Conservation (phyloP, 768 basidiomycete species). For the Boletus sp. region DNA sequence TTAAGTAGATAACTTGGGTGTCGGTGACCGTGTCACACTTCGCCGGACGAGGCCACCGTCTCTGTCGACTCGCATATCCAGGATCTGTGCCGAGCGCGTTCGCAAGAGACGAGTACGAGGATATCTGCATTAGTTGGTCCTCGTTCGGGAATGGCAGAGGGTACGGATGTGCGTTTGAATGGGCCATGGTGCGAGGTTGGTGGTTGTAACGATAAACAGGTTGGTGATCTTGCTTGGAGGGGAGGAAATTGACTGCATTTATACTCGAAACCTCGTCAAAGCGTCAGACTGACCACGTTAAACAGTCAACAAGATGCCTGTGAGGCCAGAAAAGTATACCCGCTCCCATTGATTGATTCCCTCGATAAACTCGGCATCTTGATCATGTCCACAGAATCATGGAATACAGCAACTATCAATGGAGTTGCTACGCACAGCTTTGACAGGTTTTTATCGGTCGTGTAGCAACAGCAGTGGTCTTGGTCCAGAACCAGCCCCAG, state of each 20-base stretch:
- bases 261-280: slow-evolving; percentile 21
- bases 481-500: not conserved
- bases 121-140: slow-evolving; percentile 13
- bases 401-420: not conserved
- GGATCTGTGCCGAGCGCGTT: slow-evolving; percentile 21
- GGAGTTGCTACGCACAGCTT: not conserved
- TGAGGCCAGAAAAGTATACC: not conserved
- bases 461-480: slow-evolving; percentile 4
- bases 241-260: slow-evolving; percentile 12
- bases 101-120: slow-evolving; percentile 26
- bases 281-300: slow-evolving; percentile 3
- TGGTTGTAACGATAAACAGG: not conserved
- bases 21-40: slow-evolving; percentile 7
- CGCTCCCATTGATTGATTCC: not conserved
- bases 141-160: slow-evolving; percentile 21
- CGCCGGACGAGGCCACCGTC: not conserved
- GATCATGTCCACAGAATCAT: slow-evolving; percentile 12
- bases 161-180: slow-evolving; percentile 13
- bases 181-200: slow-evolving; percentile 16
- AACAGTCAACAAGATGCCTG: slow-evolving; percentile 1
- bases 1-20: slow-evolving; percentile 17
- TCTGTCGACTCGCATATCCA: slow-evolving; percentile 8
- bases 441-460: not conserved
- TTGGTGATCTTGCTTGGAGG: not conserved
- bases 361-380: not conserved